Conservation (phyloP, 2,329 filamentous ascomycete species). For the Sarocladium strictum region DNA sequence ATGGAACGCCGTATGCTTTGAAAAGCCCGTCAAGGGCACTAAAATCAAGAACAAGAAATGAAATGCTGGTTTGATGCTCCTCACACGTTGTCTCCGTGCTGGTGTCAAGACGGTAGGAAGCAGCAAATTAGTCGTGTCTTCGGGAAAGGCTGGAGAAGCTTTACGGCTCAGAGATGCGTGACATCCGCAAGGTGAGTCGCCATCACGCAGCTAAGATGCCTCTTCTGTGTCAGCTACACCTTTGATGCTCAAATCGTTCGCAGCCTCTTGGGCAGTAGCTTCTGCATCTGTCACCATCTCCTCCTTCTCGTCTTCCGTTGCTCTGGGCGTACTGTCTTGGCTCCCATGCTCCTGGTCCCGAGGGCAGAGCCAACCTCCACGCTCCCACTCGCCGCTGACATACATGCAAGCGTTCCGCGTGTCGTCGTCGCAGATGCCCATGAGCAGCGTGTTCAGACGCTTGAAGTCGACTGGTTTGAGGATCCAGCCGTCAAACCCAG, state of each 20-base stretch:
- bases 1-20: constrained; percentile 3
- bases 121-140: too few species aligned
- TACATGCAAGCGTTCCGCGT: constrained; percentile 61
- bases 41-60: background rate
- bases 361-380: constrained; percentile 71
- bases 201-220: too few species aligned
- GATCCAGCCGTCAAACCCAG: constrained; percentile 88
- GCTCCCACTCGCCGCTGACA: constrained; percentile 68
- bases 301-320: constrained; percentile 15
- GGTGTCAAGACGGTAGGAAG: too few species aligned
- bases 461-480: constrained; percentile 82
- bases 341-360: constrained; percentile 12
- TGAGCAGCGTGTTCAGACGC: constrained; percentile 61
- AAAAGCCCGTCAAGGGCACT: background rate
- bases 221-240: background rate
- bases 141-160: background rate
- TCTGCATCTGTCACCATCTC: constrained; percentile 8
- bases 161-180: too few species aligned
- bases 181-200: too few species aligned
- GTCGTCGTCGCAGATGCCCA: constrained; percentile 59
- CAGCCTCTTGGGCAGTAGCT: background rate
- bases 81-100: too few species aligned
- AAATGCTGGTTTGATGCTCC: background rate
- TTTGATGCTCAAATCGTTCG: background rate
- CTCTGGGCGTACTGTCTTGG: constrained; percentile 22